Evolutionary conservation across 352 stramenopile genomes (phyloP), one percentile per base, ranked within the genome.

Genomic region (Globisporangium takayamanum): DNA sequence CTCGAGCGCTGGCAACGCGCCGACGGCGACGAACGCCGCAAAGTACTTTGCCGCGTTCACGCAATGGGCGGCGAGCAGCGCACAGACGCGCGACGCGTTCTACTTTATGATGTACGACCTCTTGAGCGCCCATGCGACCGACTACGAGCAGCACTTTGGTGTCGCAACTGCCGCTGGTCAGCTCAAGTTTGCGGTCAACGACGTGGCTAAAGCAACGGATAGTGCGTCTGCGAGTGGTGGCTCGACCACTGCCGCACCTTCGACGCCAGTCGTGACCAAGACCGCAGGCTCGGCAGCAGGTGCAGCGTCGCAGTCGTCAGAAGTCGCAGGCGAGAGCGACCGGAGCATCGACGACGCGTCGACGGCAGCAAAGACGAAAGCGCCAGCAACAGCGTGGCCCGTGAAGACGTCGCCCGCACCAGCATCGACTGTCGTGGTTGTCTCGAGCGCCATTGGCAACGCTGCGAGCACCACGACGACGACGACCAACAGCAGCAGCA

Each of bases 61-160:
- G 6, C 22, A 57, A 14, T 76, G 65, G 68, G 11, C 39, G 25
- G 64, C 62, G 18, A 53, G 53, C 25, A 48, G 15, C 16, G 33
- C 67, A 50, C 53, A 55, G 33, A 62, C 59, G 30, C 64, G n/a
- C 66, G 69, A 16, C 56, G 20, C 68, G 44, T 76, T 68, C 62
- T 76, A 62, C 39, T 76, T 76, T 56, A 76, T 76, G 68, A 73
- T 76, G 67, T 78, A 73, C 61, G 70, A 78, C 59, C 64, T 60
- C 46, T 58, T 61, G 53, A 64, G 73, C 62, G 60, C 53, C 20
- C 36, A 50, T 20, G 54, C 16, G 36, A 48, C 41, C 6, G 64
- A 73, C 30, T 80, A 69, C 58, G 72, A 80, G 55, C 74, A 64
- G 47, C 66, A 61, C 64, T 80, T 80, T 55, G 72, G 72, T 50